These are phyloP conservation scores for Oryza longistaminata DNA, from an alignment of 176 grass and related monocot genomes.

Conservation along the genomic window DNA sequence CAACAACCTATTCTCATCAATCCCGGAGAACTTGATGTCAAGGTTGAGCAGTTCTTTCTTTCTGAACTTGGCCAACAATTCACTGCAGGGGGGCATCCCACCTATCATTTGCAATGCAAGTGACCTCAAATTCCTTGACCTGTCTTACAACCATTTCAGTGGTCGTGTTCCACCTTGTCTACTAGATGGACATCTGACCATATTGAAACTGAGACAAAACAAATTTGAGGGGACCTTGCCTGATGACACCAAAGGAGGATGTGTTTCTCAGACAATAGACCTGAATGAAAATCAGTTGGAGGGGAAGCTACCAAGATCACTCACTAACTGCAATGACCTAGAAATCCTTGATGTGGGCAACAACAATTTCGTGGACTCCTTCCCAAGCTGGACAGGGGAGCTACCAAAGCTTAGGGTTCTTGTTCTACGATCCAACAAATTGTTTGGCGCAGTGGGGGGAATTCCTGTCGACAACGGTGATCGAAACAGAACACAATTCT, in stretches of 20 bases:
- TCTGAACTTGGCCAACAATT: conserved; percentile 31
- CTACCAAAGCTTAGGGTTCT: conserved; percentile 37
- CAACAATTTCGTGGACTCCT: conserved; percentile 28
- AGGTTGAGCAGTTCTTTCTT: conserved; percentile 41
- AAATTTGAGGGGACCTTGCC: conserved; percentile 27
- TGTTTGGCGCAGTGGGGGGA: conserved; percentile 26
- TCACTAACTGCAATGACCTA: conserved; percentile 23
- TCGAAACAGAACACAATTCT: conserved; percentile 2
- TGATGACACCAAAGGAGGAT: conserved; percentile 7
- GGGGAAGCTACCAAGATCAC: conserved; percentile 19
- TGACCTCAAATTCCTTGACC: conserved; percentile 15
- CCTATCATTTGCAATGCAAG: conserved; percentile 26
- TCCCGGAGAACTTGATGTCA: conserved; percentile 21
- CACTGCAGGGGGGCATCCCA: conserved; percentile 32
- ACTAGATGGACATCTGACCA: conserved; percentile 6
- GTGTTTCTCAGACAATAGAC: conserved; percentile 33
- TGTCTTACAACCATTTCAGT: conserved; percentile 44
- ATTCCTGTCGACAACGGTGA: not conserved
- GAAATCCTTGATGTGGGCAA: conserved; percentile 37
- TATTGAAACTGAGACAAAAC: conserved; percentile 42
- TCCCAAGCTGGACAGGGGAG: conserved; percentile 28
- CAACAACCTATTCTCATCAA: conserved; percentile 29
- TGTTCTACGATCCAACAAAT: conserved; percentile 37
- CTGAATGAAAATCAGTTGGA: conserved; percentile 33
- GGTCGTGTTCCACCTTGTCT: conserved; percentile 41